Evolutionary conservation across 176 grass and related monocot genomes (phyloP).

Genomic region (Oryza glaberrima): DNA sequence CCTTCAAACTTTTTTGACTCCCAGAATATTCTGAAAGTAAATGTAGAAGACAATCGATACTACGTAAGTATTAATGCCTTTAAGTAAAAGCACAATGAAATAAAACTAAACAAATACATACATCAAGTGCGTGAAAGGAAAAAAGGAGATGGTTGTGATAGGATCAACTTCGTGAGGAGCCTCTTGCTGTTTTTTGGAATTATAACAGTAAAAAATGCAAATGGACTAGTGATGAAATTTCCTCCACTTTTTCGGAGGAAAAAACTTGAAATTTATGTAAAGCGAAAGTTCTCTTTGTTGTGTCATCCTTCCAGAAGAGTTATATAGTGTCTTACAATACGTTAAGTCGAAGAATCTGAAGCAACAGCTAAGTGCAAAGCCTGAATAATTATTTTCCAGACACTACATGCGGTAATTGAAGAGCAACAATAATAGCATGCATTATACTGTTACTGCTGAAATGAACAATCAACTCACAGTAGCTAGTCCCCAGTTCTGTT

Average conservation of each 20-base stretch:
- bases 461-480: conserved; percentile 11
- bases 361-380: conserved; percentile 10
- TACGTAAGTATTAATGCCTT: neutral
- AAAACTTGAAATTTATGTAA: neutral
- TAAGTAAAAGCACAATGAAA: neutral
- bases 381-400: conserved; percentile 2
- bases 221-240: conserved; percentile 27
- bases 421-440: conserved; percentile 1
- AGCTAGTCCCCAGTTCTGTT: neutral
- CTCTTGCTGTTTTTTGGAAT: neutral
- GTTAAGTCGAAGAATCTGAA: conserved; percentile 16
- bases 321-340: neutral
- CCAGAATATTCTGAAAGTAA: conserved; percentile 83
- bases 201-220: neutral
- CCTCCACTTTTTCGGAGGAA: neutral
- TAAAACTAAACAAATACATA: conserved; percentile 24
- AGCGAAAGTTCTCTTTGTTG: neutral
- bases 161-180: conserved; percentile 1
- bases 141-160: conserved; percentile 13
- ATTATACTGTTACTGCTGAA: conserved; percentile 7
- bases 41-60: conserved; percentile 25
- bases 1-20: conserved; percentile 87
- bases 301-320: conserved; percentile 22
- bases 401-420: conserved; percentile 1
- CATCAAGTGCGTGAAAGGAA: neutral